Base-by-base conservation (phyloP, 768 basidiomycete genomes). In the Hortiboletus flavorubellus region DNA sequence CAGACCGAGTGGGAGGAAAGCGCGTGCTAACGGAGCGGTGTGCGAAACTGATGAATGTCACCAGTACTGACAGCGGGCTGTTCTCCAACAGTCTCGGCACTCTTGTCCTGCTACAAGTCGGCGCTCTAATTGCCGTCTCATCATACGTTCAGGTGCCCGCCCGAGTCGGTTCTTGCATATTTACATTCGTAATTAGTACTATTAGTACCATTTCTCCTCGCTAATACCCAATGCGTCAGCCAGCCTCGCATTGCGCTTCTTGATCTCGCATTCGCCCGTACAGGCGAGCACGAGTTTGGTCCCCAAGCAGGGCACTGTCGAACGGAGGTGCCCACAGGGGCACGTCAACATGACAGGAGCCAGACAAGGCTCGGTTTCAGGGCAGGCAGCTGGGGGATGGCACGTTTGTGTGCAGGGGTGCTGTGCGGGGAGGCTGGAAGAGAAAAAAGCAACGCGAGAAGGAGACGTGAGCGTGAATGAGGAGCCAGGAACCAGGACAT, bases 181-280 rank as follows among this genome's bases (percentile, higher is more conserved):
- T n/a, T n/a, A n/a, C n/a, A n/a, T n/a, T n/a, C n/a, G n/a, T n/a
- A n/a, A n/a, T n/a, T n/a, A n/a, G n/a, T n/a, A n/a, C n/a, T 26
- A n/a, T n/a, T n/a, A n/a, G n/a, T n/a, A n/a, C n/a, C n/a, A n/a
- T 26, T 68, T 72, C 42, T 84, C 79, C 15, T 80, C 70, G 38
- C 74, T 86, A 64, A 98, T 96, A 0, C 95, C 94, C 5, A 99
- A 72, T 2, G 97, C 97, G 37, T 94, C 93, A 1, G 97, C 97
- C 8, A 99, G 72, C 35, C 84, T 76, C 0, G 87, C 91, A 62
- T 97, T 98, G 11, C 97, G 82, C 67, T 95, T 90, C 42, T 87
- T 89, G 47, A 93, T 76, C 37, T 75, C 77, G 62, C 97, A 99
- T 42, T 96, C 92, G 43, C 81, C 86, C 15, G 84, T 83, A 65